Percentiles rank a stretch among this genome's conserved stretches.
phyloP scores from a whole-genome alignment of 1,284 basidiomycete species.

The Cryptococcus sp. region DNA sequence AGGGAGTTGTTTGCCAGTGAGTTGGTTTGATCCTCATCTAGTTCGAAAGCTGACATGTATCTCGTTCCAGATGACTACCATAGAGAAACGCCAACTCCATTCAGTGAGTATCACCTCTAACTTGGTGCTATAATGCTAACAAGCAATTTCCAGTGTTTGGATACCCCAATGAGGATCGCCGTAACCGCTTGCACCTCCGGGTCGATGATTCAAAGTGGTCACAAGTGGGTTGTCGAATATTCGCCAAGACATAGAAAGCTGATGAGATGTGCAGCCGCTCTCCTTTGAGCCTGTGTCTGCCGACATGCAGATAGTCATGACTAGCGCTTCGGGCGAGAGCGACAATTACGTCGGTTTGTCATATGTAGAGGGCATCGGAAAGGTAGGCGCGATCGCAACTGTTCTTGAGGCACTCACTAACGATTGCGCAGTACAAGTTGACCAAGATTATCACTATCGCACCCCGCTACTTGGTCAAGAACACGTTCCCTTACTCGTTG shows the following conservation, averaged over 20 bases:
- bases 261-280: conserved; percentile 59
- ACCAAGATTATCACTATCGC: conserved; percentile 90
- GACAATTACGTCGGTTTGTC: conserved; percentile 87
- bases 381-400: conserved; percentile 50
- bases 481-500: conserved; percentile 69
- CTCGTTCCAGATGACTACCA: conserved; percentile 55
- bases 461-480: conserved; percentile 89
- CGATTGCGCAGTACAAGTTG: conserved; percentile 71
- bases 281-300: conserved; percentile 90
- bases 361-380: conserved; percentile 89
- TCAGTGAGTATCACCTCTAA: conserved; percentile 61
- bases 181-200: conserved; percentile 81
- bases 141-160: conserved; percentile 69
- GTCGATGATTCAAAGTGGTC: conserved; percentile 92
- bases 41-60: conserved; percentile 30
- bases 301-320: conserved; percentile 79
- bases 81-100: conserved; percentile 65
- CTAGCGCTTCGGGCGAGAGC: conserved; percentile 66
- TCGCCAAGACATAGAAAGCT: conserved; percentile 3
- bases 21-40: conserved; percentile 6
- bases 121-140: background rate
- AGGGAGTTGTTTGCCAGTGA: conserved; percentile 56
- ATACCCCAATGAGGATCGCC: conserved; percentile 72
- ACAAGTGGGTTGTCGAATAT: conserved; percentile 51
- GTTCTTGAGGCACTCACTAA: background rate